Evolutionary conservation across 352 stramenopile species (phyloP), one percentile per base, ranked within the genome.

Genomic region (Plasmopara viticola): DNA sequence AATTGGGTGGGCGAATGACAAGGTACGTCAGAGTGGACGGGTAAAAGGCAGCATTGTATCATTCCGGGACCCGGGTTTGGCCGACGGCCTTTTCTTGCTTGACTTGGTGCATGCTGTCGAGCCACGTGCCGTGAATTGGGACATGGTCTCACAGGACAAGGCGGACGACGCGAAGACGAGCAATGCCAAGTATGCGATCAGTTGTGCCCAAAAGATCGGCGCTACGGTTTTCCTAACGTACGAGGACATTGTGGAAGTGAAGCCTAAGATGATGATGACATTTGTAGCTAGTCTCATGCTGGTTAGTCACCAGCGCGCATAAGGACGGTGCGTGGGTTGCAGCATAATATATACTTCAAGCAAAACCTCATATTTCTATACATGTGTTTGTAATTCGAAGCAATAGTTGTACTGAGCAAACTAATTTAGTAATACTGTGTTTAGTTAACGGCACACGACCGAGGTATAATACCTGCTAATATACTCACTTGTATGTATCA

Each of bases 231-330:
- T 97, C 60, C 58, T 97, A 9, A 95, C 87, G 37, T 94, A 88
- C 56, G 90, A 97, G 61, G 90, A 97, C 59, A 97, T 97, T 56
- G 83, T 97, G 31, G 87, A 97, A 64, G 88, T 96, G 52, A 95
- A 95, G 71, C 79, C 78, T 34, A 95, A 95, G 77, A 95, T 96
- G 86, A 92, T 96, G 60, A 89, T 95, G 74, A 91, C 79, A 8
- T 92, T 90, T 49, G 78, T 95, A 13, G 86, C 86, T 13, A 86
- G 78, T 46, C 70, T 96, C 51, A 91, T 91, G 83, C 70, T 76
- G 41, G 59, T 94, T n/a, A 79, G 90, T 59, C 74, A 90, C 55
- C 73, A 82, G 47, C 48, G 52, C 34, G 52, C 56, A 40, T 70
- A 62, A 25, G 39, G 51, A 20, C 14, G 31, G 4, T 15, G 17